Evolutionary conservation across 2,329 filamentous ascomycete genomes (phyloP).

Genomic region (Neonectria ditissima): DNA sequence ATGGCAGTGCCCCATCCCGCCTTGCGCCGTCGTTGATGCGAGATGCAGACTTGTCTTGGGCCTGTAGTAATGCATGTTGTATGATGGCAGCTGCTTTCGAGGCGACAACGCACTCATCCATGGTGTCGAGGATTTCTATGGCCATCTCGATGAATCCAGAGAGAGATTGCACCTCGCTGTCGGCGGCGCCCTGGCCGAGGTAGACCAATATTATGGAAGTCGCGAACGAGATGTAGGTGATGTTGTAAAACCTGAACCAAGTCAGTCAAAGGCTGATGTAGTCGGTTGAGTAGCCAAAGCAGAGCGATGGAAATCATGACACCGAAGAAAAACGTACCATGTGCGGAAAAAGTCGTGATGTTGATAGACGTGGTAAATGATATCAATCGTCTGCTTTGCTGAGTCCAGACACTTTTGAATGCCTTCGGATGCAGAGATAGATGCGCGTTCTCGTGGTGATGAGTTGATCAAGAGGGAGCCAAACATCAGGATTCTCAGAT

Average conservation of each 20-base stretch:
- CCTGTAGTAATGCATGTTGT: constrained; percentile 12
- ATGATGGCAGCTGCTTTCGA: constrained; percentile 15
- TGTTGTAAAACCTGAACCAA: constrained; percentile 22
- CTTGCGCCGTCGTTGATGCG: constrained; percentile 12
- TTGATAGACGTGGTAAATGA: constrained; percentile 22
- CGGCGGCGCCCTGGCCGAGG: constrained; percentile 13
- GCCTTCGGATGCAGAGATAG: constrained; percentile 11
- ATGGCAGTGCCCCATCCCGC: constrained; percentile 16
- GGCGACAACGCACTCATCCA: constrained; percentile 27
- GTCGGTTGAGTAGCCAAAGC: neutral
- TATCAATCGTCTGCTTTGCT: constrained; percentile 23
- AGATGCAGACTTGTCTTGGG: constrained; percentile 13
- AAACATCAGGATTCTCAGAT: constrained; percentile 25
- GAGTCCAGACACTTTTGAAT: constrained; percentile 22
- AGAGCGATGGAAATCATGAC: too few species aligned
- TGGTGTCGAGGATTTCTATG: constrained; percentile 24
- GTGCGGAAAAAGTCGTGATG: constrained; percentile 25
- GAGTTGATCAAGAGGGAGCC: constrained; percentile 21
- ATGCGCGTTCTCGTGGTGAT: constrained; percentile 5
- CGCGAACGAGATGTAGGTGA: constrained; percentile 24
- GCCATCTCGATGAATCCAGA: constrained; percentile 17
- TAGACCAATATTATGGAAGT: constrained; percentile 21
- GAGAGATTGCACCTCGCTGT: constrained; percentile 15
- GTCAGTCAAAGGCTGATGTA: neutral
- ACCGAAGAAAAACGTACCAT: constrained; percentile 1